Evolutionary conservation across 2,329 filamentous ascomycete genomes (phyloP).

Genomic region (Fusarium xyrophilum): DNA sequence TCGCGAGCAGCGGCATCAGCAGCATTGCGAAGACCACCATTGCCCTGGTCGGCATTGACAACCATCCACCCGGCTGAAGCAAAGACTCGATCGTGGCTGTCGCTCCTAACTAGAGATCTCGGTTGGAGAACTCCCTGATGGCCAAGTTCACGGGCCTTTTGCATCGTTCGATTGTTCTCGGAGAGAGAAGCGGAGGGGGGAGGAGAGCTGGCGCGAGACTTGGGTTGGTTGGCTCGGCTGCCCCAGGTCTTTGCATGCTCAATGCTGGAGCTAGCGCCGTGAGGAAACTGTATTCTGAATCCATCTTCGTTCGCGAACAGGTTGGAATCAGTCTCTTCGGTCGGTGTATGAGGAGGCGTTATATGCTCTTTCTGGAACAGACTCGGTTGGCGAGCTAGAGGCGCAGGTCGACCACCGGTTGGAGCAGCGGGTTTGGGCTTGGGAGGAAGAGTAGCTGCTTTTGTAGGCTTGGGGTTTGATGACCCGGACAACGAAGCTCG

Average conservation of each 20-base stretch:
- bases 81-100: slow-evolving; percentile 73
- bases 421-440: slow-evolving; percentile 6
- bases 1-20: slow-evolving; percentile 77
- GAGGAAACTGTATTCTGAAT: slow-evolving; percentile 62
- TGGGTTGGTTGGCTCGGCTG: slow-evolving; percentile 76
- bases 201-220: slow-evolving; percentile 74
- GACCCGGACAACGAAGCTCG: slow-evolving; percentile 42
- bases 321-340: slow-evolving; percentile 54
- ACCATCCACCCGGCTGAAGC: slow-evolving; percentile 83
- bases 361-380: slow-evolving; percentile 59
- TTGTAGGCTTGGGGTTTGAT: slow-evolving; percentile 25
- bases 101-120: slow-evolving; percentile 58
- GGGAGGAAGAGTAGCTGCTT: neutral
- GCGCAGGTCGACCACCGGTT: slow-evolving; percentile 35
- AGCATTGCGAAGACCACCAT: slow-evolving; percentile 89
- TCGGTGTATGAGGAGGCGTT: slow-evolving; percentile 63
- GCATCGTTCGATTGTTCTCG: slow-evolving; percentile 65
- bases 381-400: slow-evolving; percentile 55
- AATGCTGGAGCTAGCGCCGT: slow-evolving; percentile 65
- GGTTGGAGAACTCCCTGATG: slow-evolving; percentile 66
- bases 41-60: slow-evolving; percentile 86
- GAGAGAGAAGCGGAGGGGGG: slow-evolving; percentile 79
- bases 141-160: slow-evolving; percentile 65
- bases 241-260: slow-evolving; percentile 81
- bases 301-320: slow-evolving; percentile 66